Conservation (phyloP, 2,329 filamentous ascomycete genomes). For the Exophiala spinifera region DNA sequence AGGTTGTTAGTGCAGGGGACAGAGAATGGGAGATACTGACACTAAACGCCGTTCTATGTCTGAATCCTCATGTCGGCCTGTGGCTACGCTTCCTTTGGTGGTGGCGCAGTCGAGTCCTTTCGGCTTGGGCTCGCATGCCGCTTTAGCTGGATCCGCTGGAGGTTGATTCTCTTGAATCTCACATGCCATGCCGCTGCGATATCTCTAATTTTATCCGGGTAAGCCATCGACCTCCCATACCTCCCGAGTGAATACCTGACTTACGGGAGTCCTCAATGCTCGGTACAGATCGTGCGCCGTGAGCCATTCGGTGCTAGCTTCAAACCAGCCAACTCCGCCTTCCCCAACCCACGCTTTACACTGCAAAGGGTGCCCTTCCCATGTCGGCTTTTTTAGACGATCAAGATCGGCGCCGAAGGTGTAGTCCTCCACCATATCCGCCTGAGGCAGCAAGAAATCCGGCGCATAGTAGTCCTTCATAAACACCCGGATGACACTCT, state of each 20-base stretch:
- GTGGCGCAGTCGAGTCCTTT: not conserved
- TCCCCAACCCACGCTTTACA: not conserved
- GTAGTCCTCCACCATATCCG: constrained; percentile 2
- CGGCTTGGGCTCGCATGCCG: too few species aligned
- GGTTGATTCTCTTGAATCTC: too few species aligned
- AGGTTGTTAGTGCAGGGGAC: not conserved
- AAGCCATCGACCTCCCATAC: too few species aligned
- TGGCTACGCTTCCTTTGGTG: not conserved
- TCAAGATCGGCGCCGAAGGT: not conserved
- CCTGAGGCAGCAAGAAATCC: not conserved
- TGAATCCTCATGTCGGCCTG: not conserved
- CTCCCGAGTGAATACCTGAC: too few species aligned
- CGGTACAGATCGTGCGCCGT: not conserved
- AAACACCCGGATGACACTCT: not conserved
- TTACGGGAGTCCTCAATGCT: not conserved
- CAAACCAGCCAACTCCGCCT: not conserved
- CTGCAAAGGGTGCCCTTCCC: not conserved
- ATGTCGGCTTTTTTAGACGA: too few species aligned
- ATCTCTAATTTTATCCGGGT: too few species aligned
- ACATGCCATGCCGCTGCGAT: too few species aligned
- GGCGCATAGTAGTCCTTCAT: not conserved
- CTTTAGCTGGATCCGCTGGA: too few species aligned
- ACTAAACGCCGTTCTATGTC: not conserved
- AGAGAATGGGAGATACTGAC: not conserved
- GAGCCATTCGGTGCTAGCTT: not conserved